Conservation (phyloP, 202 grass and related monocot genomes). For the Sporobolus alterniflorus region DNA sequence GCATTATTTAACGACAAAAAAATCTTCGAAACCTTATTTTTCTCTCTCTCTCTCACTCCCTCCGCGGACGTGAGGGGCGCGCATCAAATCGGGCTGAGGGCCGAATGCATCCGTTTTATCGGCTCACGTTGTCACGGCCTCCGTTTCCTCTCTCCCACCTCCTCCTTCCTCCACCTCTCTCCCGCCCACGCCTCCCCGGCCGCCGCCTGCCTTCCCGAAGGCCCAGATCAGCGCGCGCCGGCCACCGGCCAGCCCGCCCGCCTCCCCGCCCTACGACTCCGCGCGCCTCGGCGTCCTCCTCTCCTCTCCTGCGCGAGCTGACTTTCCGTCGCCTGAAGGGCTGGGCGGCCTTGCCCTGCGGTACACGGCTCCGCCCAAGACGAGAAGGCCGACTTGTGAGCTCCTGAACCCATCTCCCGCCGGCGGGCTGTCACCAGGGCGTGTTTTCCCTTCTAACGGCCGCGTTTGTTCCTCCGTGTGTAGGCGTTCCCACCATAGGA, state of each 20-base stretch:
- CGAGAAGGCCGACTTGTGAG: neutral
- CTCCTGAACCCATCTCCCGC: neutral
- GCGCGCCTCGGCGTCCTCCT: neutral
- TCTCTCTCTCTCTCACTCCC: neutral
- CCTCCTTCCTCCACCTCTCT: neutral
- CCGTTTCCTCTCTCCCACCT: constrained; percentile 39
- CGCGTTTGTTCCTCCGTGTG: neutral
- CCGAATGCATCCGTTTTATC: constrained; percentile 57
- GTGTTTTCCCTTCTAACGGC: neutral
- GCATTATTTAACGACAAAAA: constrained; percentile 17
- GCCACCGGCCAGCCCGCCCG: neutral
- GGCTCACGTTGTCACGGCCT: constrained; percentile 62
- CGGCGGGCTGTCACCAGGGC: neutral
- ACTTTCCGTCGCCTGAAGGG: neutral
- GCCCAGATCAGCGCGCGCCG: constrained; percentile 33
- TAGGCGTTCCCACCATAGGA: constrained; percentile 14
- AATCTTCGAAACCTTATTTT: neutral
- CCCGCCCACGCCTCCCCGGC: neutral
- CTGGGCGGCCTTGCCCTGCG: neutral
- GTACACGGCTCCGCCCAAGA: neutral
- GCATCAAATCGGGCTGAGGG: constrained; percentile 57
- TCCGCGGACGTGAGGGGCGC: constrained; percentile 46
- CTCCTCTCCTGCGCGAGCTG: neutral
- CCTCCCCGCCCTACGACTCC: neutral
- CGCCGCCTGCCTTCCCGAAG: neutral